Percentiles rank a stretch among this genome's conserved stretches.
These are phyloP conservation scores for Panellus pusillus DNA, from an alignment of 768 basidiomycete genomes.

Conservation along the genomic window DNA sequence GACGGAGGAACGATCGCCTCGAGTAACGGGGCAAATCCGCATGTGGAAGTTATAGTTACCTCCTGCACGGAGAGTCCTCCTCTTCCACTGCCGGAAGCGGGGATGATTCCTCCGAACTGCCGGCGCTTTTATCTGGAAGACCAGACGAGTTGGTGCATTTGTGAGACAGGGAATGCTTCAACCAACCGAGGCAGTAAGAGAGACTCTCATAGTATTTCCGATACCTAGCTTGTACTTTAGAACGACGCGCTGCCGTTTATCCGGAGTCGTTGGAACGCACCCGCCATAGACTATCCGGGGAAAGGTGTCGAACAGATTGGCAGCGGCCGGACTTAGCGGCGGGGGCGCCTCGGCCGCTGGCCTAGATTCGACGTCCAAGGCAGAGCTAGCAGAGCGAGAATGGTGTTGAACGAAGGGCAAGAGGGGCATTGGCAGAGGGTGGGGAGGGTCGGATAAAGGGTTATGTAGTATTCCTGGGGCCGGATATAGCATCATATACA, in stretches of 20 bases:
- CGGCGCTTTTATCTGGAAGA: background rate
- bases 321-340: background rate
- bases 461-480: constrained; percentile 1
- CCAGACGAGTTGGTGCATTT: background rate
- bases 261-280: too few species aligned
- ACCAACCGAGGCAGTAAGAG: background rate
- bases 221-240: background rate
- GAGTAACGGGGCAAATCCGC: constrained; percentile 49
- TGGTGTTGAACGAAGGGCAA: constrained; percentile 1
- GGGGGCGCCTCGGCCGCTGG: constrained; percentile 9
- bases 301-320: constrained; percentile 19
- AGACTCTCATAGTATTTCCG: constrained; percentile 14
- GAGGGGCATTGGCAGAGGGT: constrained; percentile 3
- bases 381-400: background rate
- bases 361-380: constrained; percentile 3
- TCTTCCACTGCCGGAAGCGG: too few species aligned
- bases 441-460: constrained; percentile 2
- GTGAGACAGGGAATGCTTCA: background rate
- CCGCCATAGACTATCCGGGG: constrained; percentile 17
- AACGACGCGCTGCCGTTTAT: too few species aligned
- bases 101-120: too few species aligned
- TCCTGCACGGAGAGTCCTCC: constrained; percentile 37
- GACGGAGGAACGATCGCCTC: constrained; percentile 38
- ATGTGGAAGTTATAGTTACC: constrained; percentile 60
- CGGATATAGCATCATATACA: too few species aligned